phyloP scores from a whole-genome alignment of 139 green algal genomes.

The Haematococcus sp. region DNA sequence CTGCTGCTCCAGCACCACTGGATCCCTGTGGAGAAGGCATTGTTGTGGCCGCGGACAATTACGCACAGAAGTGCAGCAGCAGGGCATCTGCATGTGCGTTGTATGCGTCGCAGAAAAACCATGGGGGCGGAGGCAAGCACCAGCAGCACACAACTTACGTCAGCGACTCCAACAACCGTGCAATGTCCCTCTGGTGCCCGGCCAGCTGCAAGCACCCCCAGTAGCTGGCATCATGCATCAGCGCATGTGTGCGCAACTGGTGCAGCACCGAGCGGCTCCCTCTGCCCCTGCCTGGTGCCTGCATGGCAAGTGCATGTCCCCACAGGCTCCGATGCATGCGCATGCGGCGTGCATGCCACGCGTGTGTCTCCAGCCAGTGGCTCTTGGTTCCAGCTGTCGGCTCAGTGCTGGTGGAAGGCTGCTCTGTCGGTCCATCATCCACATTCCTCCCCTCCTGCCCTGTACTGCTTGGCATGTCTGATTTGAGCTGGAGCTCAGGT shows the following conservation, averaged over 20 bases:
- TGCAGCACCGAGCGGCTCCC: constrained; percentile 60
- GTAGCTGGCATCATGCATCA: constrained; percentile 74
- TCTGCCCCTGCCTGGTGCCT: constrained; percentile 41
- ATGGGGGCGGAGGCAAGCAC: background rate
- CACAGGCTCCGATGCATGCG: constrained; percentile 52
- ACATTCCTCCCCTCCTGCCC: background rate
- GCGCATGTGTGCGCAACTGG: constrained; percentile 15
- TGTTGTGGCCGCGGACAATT: no score
- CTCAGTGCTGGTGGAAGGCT: background rate
- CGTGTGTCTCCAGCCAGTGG: constrained; percentile 59
- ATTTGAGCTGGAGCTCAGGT: constrained; percentile 12
- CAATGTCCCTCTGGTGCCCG: constrained; percentile 30
- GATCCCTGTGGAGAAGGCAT: no score
- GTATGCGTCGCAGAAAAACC: constrained; percentile 16
- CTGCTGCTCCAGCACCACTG: background rate
- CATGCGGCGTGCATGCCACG: constrained; percentile 72
- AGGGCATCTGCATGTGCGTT: no score
- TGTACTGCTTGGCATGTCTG: background rate
- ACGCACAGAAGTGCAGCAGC: no score
- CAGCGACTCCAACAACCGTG: constrained; percentile 26
- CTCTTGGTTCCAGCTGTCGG: background rate
- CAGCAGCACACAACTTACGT: constrained; percentile 19
- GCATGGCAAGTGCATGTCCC: constrained; percentile 55
- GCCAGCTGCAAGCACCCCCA: constrained; percentile 54
- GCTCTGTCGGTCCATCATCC: background rate